These are phyloP conservation scores for Xylaria sp. DNA, from an alignment of 2,329 filamentous ascomycete genomes.

Conservation along the genomic window DNA sequence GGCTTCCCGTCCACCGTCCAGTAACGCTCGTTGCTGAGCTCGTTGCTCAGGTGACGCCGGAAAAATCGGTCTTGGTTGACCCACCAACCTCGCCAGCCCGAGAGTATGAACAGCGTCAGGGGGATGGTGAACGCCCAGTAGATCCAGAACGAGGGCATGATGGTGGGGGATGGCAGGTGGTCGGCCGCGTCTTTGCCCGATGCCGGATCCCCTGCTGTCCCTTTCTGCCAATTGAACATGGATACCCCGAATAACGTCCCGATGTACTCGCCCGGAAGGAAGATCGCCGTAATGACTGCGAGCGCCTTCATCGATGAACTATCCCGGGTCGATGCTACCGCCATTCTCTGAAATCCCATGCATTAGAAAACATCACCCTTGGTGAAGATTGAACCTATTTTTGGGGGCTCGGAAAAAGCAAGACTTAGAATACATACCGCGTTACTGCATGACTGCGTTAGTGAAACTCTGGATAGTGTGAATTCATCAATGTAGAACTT, in stretches of 20 bases:
- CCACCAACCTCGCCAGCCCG: constrained; percentile 54
- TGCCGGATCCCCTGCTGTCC: constrained; percentile 39
- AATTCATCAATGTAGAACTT: constrained; percentile 43
- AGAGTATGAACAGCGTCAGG: constrained; percentile 50
- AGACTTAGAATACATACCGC: neutral
- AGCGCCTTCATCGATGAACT: constrained; percentile 55
- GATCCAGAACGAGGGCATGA: constrained; percentile 52
- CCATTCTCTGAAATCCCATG: constrained; percentile 46
- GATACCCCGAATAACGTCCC: constrained; percentile 53
- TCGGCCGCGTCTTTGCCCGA: constrained; percentile 41
- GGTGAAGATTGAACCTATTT: neutral
- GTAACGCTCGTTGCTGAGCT: constrained; percentile 55
- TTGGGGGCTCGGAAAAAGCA: neutral
- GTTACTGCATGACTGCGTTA: neutral
- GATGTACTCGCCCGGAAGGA: constrained; percentile 54
- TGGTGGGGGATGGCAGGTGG: constrained; percentile 39
- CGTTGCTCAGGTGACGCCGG: constrained; percentile 50
- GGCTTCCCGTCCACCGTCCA: constrained; percentile 44
- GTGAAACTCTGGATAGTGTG: neutral
- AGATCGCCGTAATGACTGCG: constrained; percentile 55
- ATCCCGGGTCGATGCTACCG: constrained; percentile 77
- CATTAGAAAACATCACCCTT: neutral
- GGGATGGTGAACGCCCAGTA: constrained; percentile 54
- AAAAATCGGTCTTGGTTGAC: constrained; percentile 54
- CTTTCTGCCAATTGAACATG: constrained; percentile 51